Conservation (phyloP, 2,329 filamentous ascomycete species). For the Nigrospora sphaerica region DNA sequence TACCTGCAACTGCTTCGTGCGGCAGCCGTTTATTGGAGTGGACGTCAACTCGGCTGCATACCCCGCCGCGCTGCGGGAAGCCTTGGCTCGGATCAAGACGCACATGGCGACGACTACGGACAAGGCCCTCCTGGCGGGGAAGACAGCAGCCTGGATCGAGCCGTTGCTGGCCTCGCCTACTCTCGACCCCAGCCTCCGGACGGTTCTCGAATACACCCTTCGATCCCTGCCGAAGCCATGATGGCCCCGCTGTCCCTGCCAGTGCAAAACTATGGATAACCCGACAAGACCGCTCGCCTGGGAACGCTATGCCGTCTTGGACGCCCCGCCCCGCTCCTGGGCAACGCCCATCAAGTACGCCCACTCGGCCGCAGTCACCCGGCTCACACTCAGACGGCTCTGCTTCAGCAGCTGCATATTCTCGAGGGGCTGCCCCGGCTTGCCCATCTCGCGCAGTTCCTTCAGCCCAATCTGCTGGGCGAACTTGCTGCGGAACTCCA, state of each 20-base stretch:
- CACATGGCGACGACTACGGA: constrained; percentile 38
- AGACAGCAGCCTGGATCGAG: constrained; percentile 48
- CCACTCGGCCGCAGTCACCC: constrained; percentile 60
- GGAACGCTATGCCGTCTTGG: constrained; percentile 3
- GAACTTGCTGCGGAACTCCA: constrained; percentile 82
- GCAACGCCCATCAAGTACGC: constrained; percentile 50
- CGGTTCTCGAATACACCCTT: constrained; percentile 47
- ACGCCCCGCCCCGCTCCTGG: constrained; percentile 23
- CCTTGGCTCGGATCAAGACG: constrained; percentile 55
- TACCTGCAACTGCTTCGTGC: constrained; percentile 65
- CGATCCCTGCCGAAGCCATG: constrained; percentile 16
- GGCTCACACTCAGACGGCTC: constrained; percentile 73
- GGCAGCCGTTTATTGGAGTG: constrained; percentile 61
- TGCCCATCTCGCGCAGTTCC: constrained; percentile 61
- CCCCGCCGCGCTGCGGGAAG: constrained; percentile 60
- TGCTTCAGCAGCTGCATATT: constrained; percentile 80
- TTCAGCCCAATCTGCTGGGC: constrained; percentile 60
- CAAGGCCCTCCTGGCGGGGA: constrained; percentile 36
- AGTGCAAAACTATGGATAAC: too few species aligned
- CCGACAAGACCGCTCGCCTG: neutral
- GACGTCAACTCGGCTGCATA: constrained; percentile 60
- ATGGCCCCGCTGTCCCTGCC: constrained; percentile 1
- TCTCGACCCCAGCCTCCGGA: constrained; percentile 48
- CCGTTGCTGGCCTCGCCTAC: constrained; percentile 38
- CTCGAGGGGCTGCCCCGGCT: constrained; percentile 49